These are phyloP conservation scores for Oryza australiensis DNA, from an alignment of 176 grass and related monocot genomes.

Conservation along the genomic window DNA sequence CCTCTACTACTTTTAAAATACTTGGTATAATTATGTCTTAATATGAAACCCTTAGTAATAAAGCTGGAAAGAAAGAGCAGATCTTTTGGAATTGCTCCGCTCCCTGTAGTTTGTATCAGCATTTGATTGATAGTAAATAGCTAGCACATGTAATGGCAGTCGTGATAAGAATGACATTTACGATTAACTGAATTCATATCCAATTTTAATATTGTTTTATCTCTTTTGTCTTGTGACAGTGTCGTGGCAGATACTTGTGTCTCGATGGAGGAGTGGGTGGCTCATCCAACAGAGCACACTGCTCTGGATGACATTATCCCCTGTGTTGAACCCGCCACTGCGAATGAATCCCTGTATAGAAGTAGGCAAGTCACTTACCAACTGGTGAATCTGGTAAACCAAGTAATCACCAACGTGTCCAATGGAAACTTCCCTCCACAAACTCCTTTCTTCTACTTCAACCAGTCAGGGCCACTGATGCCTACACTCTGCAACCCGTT, in stretches of 20 bases:
- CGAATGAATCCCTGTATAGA: constrained; percentile 69
- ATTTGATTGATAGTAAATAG: background rate
- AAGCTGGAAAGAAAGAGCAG: background rate
- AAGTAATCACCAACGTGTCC: constrained; percentile 64
- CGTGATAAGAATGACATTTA: background rate
- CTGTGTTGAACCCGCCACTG: constrained; percentile 72
- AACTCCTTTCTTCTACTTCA: constrained; percentile 65
- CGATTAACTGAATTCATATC: background rate
- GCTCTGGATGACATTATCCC: constrained; percentile 89
- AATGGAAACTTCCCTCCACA: constrained; percentile 62
- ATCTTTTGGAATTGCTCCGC: background rate
- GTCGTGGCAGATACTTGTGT: constrained; percentile 76
- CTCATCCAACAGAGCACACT: constrained; percentile 71
- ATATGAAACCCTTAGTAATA: background rate
- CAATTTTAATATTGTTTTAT: background rate
- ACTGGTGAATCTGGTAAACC: constrained; percentile 75
- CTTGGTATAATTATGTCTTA: background rate
- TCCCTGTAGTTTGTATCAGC: background rate
- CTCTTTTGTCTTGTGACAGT: constrained; percentile 38
- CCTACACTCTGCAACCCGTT: constrained; percentile 85
- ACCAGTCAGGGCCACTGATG: constrained; percentile 81
- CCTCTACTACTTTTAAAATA: background rate
- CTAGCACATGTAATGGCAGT: background rate
- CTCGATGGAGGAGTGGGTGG: constrained; percentile 83
- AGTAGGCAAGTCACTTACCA: constrained; percentile 71